These are phyloP conservation scores for Ganoderma sinense DNA, from an alignment of 1,284 basidiomycete species.

Conservation along the genomic window DNA sequence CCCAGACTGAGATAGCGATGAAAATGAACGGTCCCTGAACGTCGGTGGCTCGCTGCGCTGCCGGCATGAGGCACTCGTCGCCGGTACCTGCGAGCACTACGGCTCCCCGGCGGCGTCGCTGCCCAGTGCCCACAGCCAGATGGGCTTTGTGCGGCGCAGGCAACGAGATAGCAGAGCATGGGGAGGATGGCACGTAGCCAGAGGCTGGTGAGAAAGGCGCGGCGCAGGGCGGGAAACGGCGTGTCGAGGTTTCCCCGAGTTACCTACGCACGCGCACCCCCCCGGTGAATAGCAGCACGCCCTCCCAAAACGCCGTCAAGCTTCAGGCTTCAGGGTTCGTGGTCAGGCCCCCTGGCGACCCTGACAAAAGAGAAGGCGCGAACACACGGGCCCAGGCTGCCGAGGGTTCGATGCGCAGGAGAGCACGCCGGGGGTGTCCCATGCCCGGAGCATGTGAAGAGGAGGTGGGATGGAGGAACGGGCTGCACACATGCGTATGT, in stretches of 20 bases:
- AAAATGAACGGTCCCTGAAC: background rate
- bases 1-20: background rate
- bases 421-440: background rate
- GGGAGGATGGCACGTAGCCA: background rate
- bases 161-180: background rate
- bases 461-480: background rate
- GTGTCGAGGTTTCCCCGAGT: slow-evolving; percentile 4
- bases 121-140: background rate
- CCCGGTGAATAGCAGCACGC: background rate
- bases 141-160: background rate
- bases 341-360: background rate
- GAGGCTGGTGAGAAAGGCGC: background rate
- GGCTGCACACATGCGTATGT: background rate
- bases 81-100: background rate
- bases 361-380: slow-evolving; percentile 1
- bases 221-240: background rate
- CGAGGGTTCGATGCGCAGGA: background rate
- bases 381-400: background rate
- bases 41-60: background rate
- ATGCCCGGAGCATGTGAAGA: background rate
- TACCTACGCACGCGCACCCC: slow-evolving; percentile 1
- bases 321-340: slow-evolving; percentile 4
- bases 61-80: background rate
- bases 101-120: background rate
- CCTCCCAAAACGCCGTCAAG: background rate